Evolutionary conservation across 73 alveolate species (phyloP).

Genomic region (Paramecium sexaurelia): DNA sequence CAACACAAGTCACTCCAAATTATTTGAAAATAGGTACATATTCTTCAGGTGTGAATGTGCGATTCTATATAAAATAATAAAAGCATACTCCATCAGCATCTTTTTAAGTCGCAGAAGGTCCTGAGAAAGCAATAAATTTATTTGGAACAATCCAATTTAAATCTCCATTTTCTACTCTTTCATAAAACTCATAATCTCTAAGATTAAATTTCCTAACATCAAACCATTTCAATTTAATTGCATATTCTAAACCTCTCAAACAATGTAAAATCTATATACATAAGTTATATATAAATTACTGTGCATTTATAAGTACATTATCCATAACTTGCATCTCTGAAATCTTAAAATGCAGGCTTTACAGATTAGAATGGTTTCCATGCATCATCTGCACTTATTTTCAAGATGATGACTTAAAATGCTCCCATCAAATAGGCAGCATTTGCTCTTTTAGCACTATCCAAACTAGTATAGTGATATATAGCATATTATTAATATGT

Average conservation of each 20-base stretch:
- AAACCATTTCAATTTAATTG: constrained; percentile 92
- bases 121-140: constrained; percentile 89
- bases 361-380: constrained; percentile 79
- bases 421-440: constrained; percentile 96
- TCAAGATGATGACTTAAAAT: constrained; percentile 79
- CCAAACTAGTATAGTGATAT: constrained; percentile 89
- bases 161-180: constrained; percentile 95
- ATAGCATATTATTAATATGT: constrained; percentile 75
- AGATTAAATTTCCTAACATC: constrained; percentile 81
- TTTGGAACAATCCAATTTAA: constrained; percentile 94
- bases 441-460: constrained; percentile 89
- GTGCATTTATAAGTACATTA: constrained; percentile 89
- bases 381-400: constrained; percentile 90
- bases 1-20: constrained; percentile 82
- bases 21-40: constrained; percentile 90
- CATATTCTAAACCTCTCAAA: constrained; percentile 89
- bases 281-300: neutral
- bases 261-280: constrained; percentile 74
- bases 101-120: constrained; percentile 79
- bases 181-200: constrained; percentile 91
- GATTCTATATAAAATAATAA: neutral
- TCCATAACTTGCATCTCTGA: constrained; percentile 93
- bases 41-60: constrained; percentile 94
- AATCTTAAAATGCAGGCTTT: constrained; percentile 78
- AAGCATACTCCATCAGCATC: constrained; percentile 73